Evolutionary conservation across 768 basidiomycete genomes (phyloP).

Genomic region (Mycena olivaceomarginata): DNA sequence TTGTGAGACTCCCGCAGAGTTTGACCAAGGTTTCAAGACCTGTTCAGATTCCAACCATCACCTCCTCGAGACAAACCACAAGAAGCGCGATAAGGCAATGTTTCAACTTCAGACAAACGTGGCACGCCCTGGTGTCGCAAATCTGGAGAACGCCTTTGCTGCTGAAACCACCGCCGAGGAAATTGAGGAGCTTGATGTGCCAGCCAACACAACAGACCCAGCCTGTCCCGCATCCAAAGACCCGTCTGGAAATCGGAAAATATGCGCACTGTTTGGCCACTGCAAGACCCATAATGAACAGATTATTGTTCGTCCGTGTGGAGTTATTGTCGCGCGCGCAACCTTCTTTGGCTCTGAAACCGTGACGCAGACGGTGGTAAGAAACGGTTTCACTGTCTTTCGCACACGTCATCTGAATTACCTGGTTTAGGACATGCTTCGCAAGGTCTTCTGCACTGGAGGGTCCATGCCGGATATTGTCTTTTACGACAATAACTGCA

Average conservation of each 20-base stretch:
- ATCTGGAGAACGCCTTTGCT: constrained; percentile 9
- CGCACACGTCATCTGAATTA: no score
- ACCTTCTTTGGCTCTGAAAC: constrained; percentile 49
- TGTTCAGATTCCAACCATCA: no score
- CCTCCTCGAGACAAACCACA: no score
- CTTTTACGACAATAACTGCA: constrained; percentile 54
- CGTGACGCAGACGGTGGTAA: constrained; percentile 10
- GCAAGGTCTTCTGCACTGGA: neutral
- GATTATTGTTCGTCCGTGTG: no score
- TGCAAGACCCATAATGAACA: no score
- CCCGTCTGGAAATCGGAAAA: constrained; percentile 32
- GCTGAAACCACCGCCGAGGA: constrained; percentile 30
- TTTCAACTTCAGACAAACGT: neutral
- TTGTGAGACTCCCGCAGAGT: no score
- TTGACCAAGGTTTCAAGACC: no score
- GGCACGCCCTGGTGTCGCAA: constrained; percentile 18
- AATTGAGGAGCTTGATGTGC: constrained; percentile 24
- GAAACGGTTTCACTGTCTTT: no score
- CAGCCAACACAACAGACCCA: neutral
- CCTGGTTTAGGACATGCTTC: neutral
- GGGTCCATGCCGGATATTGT: constrained; percentile 46
- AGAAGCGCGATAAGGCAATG: no score
- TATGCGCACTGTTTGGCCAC: neutral
- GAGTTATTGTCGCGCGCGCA: no score
- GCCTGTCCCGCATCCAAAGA: constrained; percentile 29